phyloP scores from a whole-genome alignment of 345 rosid species.

The Citrus medica region DNA sequence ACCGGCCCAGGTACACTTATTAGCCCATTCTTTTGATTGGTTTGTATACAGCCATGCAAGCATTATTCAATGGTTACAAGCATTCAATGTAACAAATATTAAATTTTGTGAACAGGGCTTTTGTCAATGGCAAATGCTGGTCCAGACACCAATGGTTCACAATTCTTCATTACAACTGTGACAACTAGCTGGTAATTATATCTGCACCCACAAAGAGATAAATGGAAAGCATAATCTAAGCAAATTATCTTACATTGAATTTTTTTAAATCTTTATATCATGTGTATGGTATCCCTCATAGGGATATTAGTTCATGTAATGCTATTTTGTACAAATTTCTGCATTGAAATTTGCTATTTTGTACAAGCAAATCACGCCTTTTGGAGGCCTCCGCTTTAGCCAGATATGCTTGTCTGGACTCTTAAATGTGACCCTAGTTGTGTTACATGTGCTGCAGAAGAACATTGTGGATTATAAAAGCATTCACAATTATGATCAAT shows the following conservation, averaged over 20 bases:
- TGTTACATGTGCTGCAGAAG: neutral
- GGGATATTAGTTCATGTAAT: neutral
- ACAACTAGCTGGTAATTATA: conserved; percentile 77
- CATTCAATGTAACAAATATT: neutral
- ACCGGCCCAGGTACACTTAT: conserved; percentile 72
- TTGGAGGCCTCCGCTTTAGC: neutral
- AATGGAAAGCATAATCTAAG: neutral
- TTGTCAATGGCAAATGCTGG: conserved; percentile 98
- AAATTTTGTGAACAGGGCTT: conserved; percentile 38
- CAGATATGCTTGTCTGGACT: neutral
- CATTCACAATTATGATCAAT: neutral
- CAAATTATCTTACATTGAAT: too few species aligned
- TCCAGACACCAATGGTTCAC: conserved; percentile 86
- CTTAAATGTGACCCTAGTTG: neutral
- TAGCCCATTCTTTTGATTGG: neutral
- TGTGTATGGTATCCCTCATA: neutral
- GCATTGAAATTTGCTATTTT: too few species aligned
- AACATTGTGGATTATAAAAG: neutral
- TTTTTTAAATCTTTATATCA: neutral
- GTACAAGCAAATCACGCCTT: neutral
- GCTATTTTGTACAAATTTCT: neutral
- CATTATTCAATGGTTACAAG: neutral
- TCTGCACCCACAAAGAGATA: neutral
- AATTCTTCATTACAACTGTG: conserved; percentile 91
- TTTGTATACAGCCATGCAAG: neutral